Evolutionary conservation across 2,329 filamentous ascomycete genomes (phyloP), one percentile per base, ranked within the genome.

Genomic region (Chaetomiaceae sp.): DNA sequence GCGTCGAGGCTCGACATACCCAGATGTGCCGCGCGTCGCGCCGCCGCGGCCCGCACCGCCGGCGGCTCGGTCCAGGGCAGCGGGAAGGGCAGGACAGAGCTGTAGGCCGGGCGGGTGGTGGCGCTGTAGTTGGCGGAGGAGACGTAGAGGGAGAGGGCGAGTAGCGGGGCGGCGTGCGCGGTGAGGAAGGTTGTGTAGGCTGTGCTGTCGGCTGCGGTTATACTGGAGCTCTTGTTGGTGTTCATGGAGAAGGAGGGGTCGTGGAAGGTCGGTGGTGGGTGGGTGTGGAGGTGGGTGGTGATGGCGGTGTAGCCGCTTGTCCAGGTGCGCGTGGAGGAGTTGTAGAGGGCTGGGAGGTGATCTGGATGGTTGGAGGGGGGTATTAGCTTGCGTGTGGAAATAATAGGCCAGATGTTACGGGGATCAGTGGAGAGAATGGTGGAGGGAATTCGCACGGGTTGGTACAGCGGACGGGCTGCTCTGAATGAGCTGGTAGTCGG

Each of bases 91-190:
- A 97, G 78, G 47, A 96, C 77, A 6, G 73, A 70, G 55, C 83
- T 88, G 68, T 89, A 95, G 30, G 88, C 84, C 2, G 88, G 86
- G 14, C 88, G 81, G 4, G 89, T 95, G 39, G 76, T 70, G 35
- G 75, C 71, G 45, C 81, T 74, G 77, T 93, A 98, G 70, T 97
- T 96, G 53, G 88, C 81, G 47, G 84, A 87, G 26, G 89, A 93
- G 53, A 93, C 85, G 65, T 94, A 97, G 57, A 97, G 83, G 42
- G 83, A 90, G 47, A 96, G 81, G 58, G 94, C 86, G 58, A 96
- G 65, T 50, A 97, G 78, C 26, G 84, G 80, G 40, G 83, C 80
- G n/a, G 84, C 87, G 48, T 84, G 81, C 20, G 82, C 78, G 62
- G 82, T 74, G 56, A 96, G 70, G 65, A 90, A 90, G 52, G 86